Conservation (phyloP, 2,329 filamentous ascomycete genomes). For the Exophiala sideris region DNA sequence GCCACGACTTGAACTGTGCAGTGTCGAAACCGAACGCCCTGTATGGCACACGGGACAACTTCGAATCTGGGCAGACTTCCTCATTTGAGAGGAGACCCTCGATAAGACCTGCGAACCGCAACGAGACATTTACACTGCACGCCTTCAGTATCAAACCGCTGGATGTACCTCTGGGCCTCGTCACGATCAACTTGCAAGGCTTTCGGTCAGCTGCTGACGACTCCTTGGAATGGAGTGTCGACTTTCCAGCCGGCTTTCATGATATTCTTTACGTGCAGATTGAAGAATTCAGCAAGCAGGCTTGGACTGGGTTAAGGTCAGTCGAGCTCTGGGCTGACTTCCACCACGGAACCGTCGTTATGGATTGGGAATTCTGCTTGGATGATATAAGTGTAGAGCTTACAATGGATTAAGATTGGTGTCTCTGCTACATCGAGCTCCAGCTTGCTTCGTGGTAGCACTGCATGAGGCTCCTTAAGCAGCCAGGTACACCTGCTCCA, state of each 20-base stretch:
- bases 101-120: conserved; percentile 4
- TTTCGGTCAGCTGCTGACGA: not conserved
- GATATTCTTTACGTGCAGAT: conserved; percentile 25
- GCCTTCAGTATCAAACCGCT: conserved; percentile 29
- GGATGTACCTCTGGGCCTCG: conserved; percentile 23
- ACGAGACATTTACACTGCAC: conserved; percentile 23
- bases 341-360: conserved; percentile 16
- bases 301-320: conserved; percentile 23
- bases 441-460: not conserved
- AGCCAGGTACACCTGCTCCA: conserved; percentile 1
- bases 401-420: not conserved
- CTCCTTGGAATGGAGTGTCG: conserved; percentile 25
- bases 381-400: conserved; percentile 27
- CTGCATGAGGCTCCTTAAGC: not conserved
- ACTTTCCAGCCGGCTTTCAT: conserved; percentile 29
- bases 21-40: conserved; percentile 30
- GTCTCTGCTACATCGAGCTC: not conserved
- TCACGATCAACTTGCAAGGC: conserved; percentile 18
- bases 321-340: conserved; percentile 29
- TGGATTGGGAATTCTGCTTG: conserved; percentile 32
- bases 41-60: conserved; percentile 25
- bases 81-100: conserved; percentile 2
- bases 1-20: conserved; percentile 29
- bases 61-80: not conserved
- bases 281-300: conserved; percentile 21